Evolutionary conservation across 257 asterid species (phyloP).

Genomic region (Phtheirospermum japonicum): DNA sequence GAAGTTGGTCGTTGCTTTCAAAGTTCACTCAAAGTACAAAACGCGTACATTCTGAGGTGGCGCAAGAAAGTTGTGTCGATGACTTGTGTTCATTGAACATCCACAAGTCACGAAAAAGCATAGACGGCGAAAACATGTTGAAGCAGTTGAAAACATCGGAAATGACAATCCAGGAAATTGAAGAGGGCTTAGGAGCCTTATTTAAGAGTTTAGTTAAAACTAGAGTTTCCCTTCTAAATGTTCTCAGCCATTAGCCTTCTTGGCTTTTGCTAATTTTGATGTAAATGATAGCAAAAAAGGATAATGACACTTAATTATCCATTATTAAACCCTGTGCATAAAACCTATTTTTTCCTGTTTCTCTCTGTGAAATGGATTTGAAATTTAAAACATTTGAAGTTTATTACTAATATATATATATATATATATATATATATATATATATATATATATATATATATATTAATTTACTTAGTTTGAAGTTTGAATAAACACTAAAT

Average conservation of each 20-base stretch:
- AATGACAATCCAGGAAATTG: constrained; percentile 25
- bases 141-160: constrained; percentile 29
- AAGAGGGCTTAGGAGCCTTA: constrained; percentile 26
- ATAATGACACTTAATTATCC: no score
- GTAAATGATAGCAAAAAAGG: background rate
- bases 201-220: constrained; percentile 29
- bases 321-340: background rate
- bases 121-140: constrained; percentile 14
- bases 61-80: constrained; percentile 11
- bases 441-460: no score
- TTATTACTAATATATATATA: no score
- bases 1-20: constrained; percentile 36
- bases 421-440: no score
- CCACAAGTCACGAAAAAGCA: background rate
- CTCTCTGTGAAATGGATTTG: no score
- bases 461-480: no score
- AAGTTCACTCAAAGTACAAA: constrained; percentile 21
- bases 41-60: background rate
- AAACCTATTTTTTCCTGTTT: background rate
- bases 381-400: no score
- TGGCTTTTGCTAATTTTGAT: background rate
- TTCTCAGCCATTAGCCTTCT: constrained; percentile 31
- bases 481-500: no score
- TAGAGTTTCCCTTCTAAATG: constrained; percentile 32
- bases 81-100: constrained; percentile 4